Base-by-base conservation (phyloP, 805 yeast genomes). In the Wickerhamomyces mucosus region DNA sequence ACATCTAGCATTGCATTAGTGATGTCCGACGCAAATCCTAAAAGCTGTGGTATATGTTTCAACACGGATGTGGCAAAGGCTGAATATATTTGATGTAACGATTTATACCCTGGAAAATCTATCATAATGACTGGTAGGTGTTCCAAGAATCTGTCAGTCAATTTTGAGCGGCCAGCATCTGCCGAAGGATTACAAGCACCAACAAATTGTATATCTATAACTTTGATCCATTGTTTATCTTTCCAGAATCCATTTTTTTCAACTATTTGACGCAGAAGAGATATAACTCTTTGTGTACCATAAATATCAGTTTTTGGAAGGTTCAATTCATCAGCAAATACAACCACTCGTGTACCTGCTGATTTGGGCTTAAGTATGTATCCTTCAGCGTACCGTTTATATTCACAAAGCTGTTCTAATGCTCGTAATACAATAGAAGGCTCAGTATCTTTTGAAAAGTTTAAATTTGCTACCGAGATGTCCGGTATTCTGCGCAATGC, bases 141-240 rank as follows among this genome's bases (percentile, higher is more conserved):
- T 6, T 94, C 63, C 28, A 81, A 53, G 42, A 88, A 78, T 26
- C 96, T 57, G 8, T 59, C 47, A 2, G 75, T 59, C 15, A 89
- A 48, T 3, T 49, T 50, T 9, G 67, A 59, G 38, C 97, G 65
- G 0, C 96, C 95, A 4, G 75, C 71, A 53, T 82, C 94, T 1
- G 76, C 65, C 0, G 95, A 78, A 1, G 96, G 92, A 47, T 89
- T 89, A 52, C 97, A 89, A 0, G 97, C 96, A 7, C 94, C 96
- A n/a, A 86, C 92, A 56, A 89, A 66, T 46, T 81, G 94, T 18
- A 89, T 63, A 28, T 75, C 66, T 13, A 65, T 59, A 7, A 85
- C 37, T 0, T 59, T 40, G 2, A 88, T 73, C 95, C 96, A 89
- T 17, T 64, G 63, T 28, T 65, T 61, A 12, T 8, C 8, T 30